Base-by-base conservation (phyloP, 2,329 filamentous ascomycete species). In the Monilinia vaccinii-corymbosi region DNA sequence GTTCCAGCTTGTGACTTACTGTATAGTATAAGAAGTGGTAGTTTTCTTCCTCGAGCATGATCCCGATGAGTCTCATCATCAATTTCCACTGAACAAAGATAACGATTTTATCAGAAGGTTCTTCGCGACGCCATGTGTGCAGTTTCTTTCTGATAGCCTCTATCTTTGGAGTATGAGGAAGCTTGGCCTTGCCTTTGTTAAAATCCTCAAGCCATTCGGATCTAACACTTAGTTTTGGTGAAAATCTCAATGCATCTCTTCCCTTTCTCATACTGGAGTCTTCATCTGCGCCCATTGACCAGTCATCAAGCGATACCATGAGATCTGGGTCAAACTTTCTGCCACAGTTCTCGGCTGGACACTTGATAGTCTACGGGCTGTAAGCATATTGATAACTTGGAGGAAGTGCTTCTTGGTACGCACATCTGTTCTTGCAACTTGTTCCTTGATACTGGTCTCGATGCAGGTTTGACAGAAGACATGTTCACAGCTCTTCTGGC, bases 51-150 rank as follows among this genome's bases (percentile, higher is more conserved):
- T 36, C 2, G 8, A 56, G 42, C 52, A 56, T 46, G 13, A 56
- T 28, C 23, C 52, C 52, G 23, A 56, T 56, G n/a, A 56, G 23
- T n/a, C 28, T 13, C 28, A 56, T 46, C 52, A 56, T 56, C n/a
- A 47, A 9, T 4, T 21, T 21, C 52, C 52, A 56, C 52, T 56
- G 52, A 16, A 36, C n/a, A 25, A 56, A 56, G 28, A 56, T 47
- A 14, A 56, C 23, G 8, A 47, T 45, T 14, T 56, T 56, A 28
- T 56, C 52, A 3, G 40, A 34, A 13, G 52, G 52, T 18, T 28
- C 52, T 10, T 45, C 31, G 21, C 2, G 6, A 2, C 31, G 13
- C 52, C 52, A 56, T 4, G 3, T 13, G 21, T 3, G 31, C 21
- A 56, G 23, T 25, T 36, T 9, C 10, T 10, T 8, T 16, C 42